A percentile compares a stretch with the other conserved stretches of the same genome.
Evolutionary conservation across 768 basidiomycete genomes (phyloP).

Genomic region (Mycena pura): DNA sequence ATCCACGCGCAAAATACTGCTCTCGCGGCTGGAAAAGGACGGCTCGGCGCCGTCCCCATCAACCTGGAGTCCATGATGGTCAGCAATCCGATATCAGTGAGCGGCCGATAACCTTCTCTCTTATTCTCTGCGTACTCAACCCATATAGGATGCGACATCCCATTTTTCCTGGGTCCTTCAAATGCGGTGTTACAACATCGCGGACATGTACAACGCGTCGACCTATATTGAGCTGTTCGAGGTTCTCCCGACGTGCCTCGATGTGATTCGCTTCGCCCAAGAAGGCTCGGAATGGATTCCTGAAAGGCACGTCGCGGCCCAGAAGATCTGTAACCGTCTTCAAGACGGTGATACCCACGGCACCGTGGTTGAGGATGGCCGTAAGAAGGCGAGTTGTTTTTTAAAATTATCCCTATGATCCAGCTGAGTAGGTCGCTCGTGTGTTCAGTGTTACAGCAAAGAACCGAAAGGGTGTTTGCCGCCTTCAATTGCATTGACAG

Average conservation of each 20-base stretch:
- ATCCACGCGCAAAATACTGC: conserved; percentile 41
- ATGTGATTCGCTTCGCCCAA: conserved; percentile 27
- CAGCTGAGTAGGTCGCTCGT: neutral
- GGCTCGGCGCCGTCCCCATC: conserved; percentile 31
- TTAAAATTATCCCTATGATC: neutral
- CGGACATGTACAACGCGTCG: conserved; percentile 38
- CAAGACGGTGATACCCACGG: conserved; percentile 22
- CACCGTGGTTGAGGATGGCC: conserved; percentile 26
- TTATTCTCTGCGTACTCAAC: neutral
- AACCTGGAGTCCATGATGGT: conserved; percentile 42
- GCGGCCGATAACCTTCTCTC: neutral
- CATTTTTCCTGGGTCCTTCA: conserved; percentile 40
- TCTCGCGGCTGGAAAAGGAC: conserved; percentile 25
- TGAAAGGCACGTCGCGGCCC: conserved; percentile 17
- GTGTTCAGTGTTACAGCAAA: conserved; percentile 1
- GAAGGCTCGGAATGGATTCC: conserved; percentile 10
- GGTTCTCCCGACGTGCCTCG: conserved; percentile 35
- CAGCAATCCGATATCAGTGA: conserved; percentile 36
- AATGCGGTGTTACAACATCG: conserved; percentile 30
- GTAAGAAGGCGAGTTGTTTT: conserved; percentile 20
- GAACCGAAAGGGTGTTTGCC: conserved; percentile 12
- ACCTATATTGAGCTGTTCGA: conserved; percentile 33
- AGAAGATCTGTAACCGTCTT: conserved; percentile 9
- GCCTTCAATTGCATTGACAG: conserved; percentile 26
- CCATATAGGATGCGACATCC: conserved; percentile 32